Evolutionary conservation across 805 yeast genomes (phyloP).

Genomic region (Hanseniaspora taiwanica): DNA sequence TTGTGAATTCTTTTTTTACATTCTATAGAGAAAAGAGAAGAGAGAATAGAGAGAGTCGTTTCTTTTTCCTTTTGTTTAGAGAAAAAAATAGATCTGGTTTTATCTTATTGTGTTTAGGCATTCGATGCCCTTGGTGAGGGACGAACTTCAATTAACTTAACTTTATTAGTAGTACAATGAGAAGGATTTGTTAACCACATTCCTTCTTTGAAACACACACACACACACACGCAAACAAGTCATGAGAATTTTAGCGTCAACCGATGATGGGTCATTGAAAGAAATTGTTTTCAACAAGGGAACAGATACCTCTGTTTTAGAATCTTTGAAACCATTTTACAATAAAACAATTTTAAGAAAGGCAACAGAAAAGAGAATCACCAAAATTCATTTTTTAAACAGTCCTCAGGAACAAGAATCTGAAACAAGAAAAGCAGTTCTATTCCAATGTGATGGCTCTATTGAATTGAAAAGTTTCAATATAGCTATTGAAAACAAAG

Average conservation of each 20-base stretch:
- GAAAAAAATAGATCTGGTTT: too few relatives aligned
- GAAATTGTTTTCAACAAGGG: constrained; percentile 53
- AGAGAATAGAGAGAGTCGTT: too few relatives aligned
- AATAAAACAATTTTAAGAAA: constrained; percentile 11
- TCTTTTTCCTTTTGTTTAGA: too few relatives aligned
- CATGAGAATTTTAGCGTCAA: constrained; percentile 52
- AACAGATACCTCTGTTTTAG: constrained; percentile 67
- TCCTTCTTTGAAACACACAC: too few relatives aligned
- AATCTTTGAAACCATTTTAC: constrained; percentile 49
- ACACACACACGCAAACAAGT: not conserved
- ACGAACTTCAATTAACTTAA: too few relatives aligned
- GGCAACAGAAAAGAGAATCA: not conserved
- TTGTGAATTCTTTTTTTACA: too few relatives aligned
- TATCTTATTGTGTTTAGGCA: too few relatives aligned
- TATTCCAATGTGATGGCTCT: constrained; percentile 25
- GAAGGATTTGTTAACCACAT: too few relatives aligned
- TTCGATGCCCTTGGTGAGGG: too few relatives aligned
- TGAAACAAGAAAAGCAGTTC: not conserved
- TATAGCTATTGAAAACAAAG: constrained; percentile 4
- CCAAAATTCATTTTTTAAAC: not conserved
- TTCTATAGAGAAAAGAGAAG: too few relatives aligned
- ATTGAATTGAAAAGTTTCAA: constrained; percentile 30
- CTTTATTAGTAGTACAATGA: too few relatives aligned
- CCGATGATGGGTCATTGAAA: constrained; percentile 57
- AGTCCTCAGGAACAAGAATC: not conserved